Evolutionary conservation across 2,329 filamentous ascomycete species (phyloP).

Genomic region (Aplosporella prunicola): DNA sequence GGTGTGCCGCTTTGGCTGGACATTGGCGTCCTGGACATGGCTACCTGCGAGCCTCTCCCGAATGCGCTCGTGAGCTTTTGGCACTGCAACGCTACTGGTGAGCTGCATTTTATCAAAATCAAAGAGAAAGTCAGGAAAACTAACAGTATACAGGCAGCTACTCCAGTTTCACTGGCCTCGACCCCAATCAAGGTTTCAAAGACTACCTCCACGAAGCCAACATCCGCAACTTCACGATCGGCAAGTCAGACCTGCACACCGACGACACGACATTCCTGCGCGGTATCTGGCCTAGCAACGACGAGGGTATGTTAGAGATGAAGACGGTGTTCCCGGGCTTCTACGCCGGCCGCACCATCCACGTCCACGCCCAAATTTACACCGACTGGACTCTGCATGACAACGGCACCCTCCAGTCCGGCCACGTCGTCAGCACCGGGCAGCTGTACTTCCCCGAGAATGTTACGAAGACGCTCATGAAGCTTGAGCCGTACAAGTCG

Average conservation of each 20-base stretch:
- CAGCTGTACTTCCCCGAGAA: constrained; percentile 26
- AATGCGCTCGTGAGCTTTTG: constrained; percentile 30
- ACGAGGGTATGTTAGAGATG: constrained; percentile 20
- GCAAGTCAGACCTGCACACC: constrained; percentile 17
- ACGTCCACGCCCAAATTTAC: constrained; percentile 18
- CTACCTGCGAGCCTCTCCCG: constrained; percentile 32
- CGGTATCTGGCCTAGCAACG: constrained; percentile 22
- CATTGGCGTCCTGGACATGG: constrained; percentile 32
- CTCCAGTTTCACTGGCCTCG: constrained; percentile 21
- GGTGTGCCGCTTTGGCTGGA: constrained; percentile 33
- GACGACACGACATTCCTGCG: constrained; percentile 22
- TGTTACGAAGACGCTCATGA: constrained; percentile 23
- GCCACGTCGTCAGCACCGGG: constrained; percentile 23
- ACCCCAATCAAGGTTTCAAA: constrained; percentile 5
- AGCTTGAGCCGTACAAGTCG: constrained; percentile 23
- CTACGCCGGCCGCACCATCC: constrained; percentile 18
- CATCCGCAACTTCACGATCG: constrained; percentile 14
- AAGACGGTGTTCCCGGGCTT: constrained; percentile 19
- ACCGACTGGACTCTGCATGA: constrained; percentile 17
- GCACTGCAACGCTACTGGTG: constrained; percentile 18
- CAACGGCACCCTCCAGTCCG: constrained; percentile 22
- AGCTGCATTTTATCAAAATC: too few species aligned
- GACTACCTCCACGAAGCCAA: constrained; percentile 22
- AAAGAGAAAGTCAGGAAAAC: too few species aligned
- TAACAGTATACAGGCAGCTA: too few species aligned